These are phyloP conservation scores for Mycena haematopus DNA, from an alignment of 768 basidiomycete species.

Conservation along the genomic window DNA sequence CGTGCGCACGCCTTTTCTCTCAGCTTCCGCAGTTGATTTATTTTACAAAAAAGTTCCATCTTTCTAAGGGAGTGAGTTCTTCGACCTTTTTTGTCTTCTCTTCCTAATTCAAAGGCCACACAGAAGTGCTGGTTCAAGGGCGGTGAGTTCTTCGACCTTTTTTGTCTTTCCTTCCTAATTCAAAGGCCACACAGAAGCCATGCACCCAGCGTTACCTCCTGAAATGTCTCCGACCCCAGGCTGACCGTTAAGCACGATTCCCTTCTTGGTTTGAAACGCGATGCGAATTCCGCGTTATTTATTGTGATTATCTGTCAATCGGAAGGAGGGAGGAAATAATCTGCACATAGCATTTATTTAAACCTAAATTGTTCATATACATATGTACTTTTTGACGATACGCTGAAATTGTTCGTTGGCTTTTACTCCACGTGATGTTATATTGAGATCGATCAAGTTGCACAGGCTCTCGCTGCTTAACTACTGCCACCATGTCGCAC, in stretches of 20 bases:
- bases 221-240: slow-evolving; percentile 16
- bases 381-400: slow-evolving; percentile 18
- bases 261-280: slow-evolving; percentile 8
- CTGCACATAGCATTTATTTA: slow-evolving; percentile 27
- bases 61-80: slow-evolving; percentile 76
- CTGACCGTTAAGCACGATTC: not conserved
- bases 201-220: slow-evolving; percentile 43
- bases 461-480: not conserved
- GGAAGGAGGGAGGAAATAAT: slow-evolving; percentile 21
- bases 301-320: slow-evolving; percentile 11
- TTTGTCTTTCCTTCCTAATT: not conserved
- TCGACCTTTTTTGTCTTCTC: not conserved
- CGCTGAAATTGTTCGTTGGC: not conserved
- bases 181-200: slow-evolving; percentile 42
- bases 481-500: slow-evolving; percentile 20
- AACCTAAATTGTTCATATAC: slow-evolving; percentile 22
- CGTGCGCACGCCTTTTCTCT: slow-evolving; percentile 7
- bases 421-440: not conserved
- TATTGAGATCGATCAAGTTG: no score
- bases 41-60: slow-evolving; percentile 50
- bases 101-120: not conserved
- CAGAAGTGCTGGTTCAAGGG: slow-evolving; percentile 82
- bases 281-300: slow-evolving; percentile 14
- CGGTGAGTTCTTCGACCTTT: slow-evolving; percentile 41
- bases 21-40: not conserved